phyloP scores from a whole-genome alignment of 2,329 filamentous ascomycete species.

The Sclerotinia minor region DNA sequence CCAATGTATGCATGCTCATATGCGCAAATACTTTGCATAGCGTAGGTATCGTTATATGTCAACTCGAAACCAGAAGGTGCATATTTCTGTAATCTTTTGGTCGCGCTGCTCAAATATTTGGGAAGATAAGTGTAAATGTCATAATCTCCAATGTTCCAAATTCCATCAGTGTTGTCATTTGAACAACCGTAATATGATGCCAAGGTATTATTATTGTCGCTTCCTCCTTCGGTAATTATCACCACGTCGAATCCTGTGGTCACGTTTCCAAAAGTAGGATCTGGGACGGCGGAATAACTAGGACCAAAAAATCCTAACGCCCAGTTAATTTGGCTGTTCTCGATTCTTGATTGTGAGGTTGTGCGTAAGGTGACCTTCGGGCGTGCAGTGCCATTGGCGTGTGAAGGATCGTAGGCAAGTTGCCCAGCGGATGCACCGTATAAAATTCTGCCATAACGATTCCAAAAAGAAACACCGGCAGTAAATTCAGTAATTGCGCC shows the following conservation, averaged over 20 bases:
- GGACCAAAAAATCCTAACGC: conserved; percentile 54
- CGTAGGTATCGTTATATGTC: conserved; percentile 52
- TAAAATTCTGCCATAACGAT: conserved; percentile 53
- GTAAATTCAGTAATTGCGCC: conserved; percentile 53
- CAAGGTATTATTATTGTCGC: conserved; percentile 56
- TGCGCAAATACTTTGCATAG: conserved; percentile 54
- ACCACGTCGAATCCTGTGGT: conserved; percentile 50
- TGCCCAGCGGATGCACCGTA: conserved; percentile 52
- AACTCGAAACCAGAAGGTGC: conserved; percentile 51
- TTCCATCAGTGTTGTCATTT: conserved; percentile 41
- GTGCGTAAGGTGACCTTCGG: conserved; percentile 54
- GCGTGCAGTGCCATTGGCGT: conserved; percentile 49
- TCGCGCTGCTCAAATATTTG: conserved; percentile 49
- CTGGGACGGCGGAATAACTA: conserved; percentile 44
- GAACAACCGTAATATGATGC: conserved; percentile 53
- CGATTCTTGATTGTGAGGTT: conserved; percentile 54
- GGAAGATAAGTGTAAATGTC: conserved; percentile 49
- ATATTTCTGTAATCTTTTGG: conserved; percentile 49
- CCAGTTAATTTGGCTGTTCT: conserved; percentile 56
- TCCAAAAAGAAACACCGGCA: conserved; percentile 54
- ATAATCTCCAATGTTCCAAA: conserved; percentile 44
- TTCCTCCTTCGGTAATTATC: conserved; percentile 51
- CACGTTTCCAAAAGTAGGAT: conserved; percentile 45
- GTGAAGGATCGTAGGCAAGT: conserved; percentile 50
- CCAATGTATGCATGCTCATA: conserved; percentile 55